A percentile compares a stretch with the other conserved stretches of the same genome.
Conservation (phyloP, 306 rosid species). For the Cucurbita pepo region DNA sequence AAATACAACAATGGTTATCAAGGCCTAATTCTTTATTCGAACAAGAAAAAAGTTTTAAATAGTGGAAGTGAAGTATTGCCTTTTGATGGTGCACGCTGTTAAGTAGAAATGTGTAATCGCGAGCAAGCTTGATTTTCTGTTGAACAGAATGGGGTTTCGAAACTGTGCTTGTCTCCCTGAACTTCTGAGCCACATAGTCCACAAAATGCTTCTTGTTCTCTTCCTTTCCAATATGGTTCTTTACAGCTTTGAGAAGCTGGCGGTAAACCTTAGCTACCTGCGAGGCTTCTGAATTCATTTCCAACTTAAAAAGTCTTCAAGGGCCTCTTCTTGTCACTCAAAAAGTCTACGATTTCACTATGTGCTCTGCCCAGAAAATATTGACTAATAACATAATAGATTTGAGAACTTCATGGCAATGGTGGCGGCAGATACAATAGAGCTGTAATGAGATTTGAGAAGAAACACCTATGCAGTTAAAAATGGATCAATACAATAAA, state of each 20-base stretch:
- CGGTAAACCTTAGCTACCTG: constrained; percentile 57
- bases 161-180: constrained; percentile 25
- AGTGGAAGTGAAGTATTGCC: constrained; percentile 17
- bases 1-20: too few relatives aligned
- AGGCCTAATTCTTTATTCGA: too few relatives aligned
- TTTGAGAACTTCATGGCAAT: neutral
- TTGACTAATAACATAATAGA: neutral
- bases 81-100: constrained; percentile 77
- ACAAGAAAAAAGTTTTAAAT: too few relatives aligned
- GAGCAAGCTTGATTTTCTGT: constrained; percentile 64
- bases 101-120: constrained; percentile 50
- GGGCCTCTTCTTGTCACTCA: neutral
- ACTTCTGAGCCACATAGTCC: constrained; percentile 46
- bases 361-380: neutral
- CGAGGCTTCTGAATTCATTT: constrained; percentile 44
- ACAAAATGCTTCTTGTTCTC: constrained; percentile 44
- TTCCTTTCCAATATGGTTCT: constrained; percentile 54
- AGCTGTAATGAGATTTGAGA: neutral
- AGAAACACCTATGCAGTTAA: neutral
- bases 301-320: neutral
- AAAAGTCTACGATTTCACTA: neutral
- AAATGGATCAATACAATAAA: too few relatives aligned
- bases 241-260: constrained; percentile 56
- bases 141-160: constrained; percentile 33
- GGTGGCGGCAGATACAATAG: neutral